Conservation (phyloP, 169 alveolate species). For the Cyclospora cayetanensis region DNA sequence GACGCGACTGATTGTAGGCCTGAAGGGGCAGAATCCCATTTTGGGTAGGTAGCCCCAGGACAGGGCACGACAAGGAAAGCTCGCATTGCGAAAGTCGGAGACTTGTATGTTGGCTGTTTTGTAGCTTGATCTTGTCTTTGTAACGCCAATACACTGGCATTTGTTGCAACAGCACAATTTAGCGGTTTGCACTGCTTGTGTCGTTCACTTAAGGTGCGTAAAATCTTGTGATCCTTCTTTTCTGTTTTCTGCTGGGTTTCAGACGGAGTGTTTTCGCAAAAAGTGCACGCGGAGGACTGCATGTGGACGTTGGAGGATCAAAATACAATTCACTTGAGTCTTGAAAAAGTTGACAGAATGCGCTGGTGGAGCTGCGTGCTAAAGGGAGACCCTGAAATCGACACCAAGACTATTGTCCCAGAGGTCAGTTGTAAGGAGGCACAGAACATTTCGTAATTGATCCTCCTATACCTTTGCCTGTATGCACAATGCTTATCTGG, state of each 20-base stretch:
- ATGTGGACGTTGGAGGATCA: slow-evolving; percentile 96
- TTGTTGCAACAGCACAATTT: too few relatives aligned
- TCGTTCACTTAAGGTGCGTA: too few relatives aligned
- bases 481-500: too few relatives aligned
- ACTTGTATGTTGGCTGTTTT: too few relatives aligned
- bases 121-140: too few relatives aligned
- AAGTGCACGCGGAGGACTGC: slow-evolving; percentile 93
- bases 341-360: slow-evolving; percentile 92
- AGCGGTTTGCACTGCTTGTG: too few relatives aligned
- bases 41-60: slow-evolving; percentile 22
- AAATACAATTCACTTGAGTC: slow-evolving; percentile 85
- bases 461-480: too few relatives aligned
- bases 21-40: slow-evolving; percentile 63
- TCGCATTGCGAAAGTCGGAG: too few relatives aligned
- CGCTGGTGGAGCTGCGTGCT: slow-evolving; percentile 97
- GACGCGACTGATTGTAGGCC: slow-evolving; percentile 62
- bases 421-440: slow-evolving; percentile 85
- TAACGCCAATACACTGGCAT: too few relatives aligned
- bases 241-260: not conserved
- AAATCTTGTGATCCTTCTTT: too few relatives aligned
- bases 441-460: too few relatives aligned
- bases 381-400: slow-evolving; percentile 94
- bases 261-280: slow-evolving; percentile 92
- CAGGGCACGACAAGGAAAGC: too few relatives aligned
- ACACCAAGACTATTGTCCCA: slow-evolving; percentile 97